Evolutionary conservation across 75 land plant genomes (phyloP).

Genomic region (Adiantum capillusveneris): DNA sequence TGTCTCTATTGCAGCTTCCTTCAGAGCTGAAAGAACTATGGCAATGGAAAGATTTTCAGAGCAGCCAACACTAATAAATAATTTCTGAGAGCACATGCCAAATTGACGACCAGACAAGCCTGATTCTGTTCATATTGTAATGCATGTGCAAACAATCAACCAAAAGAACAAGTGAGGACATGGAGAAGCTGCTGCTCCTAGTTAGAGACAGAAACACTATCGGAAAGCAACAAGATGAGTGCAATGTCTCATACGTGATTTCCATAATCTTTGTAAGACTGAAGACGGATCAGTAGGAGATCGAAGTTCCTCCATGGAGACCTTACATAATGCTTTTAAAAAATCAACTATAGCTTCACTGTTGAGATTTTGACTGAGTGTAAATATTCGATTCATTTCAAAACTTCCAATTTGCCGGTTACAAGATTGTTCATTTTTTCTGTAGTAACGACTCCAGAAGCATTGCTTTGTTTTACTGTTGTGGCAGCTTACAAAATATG

Average conservation of each 20-base stretch:
- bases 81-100: slow-evolving; percentile 94
- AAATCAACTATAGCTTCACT: slow-evolving; percentile 97
- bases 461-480: too few species aligned
- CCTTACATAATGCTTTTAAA: slow-evolving; percentile 98
- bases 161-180: too few species aligned
- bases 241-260: slow-evolving; percentile 93
- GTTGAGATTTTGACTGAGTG: slow-evolving; percentile 85
- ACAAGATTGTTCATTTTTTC: slow-evolving; percentile 95
- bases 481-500: too few species aligned
- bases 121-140: slow-evolving; percentile 97
- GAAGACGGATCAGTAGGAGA: slow-evolving; percentile 98
- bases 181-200: too few species aligned
- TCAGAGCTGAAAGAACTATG: slow-evolving; percentile 63
- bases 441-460: slow-evolving; percentile 74
- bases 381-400: slow-evolving; percentile 90
- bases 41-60: slow-evolving; percentile 98
- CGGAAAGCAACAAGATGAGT: too few species aligned
- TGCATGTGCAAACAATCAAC: too few species aligned
- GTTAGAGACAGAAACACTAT: too few species aligned
- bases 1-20: slow-evolving; percentile 81
- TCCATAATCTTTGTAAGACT: slow-evolving; percentile 98
- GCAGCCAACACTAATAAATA: slow-evolving; percentile 93
- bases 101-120: slow-evolving; percentile 96
- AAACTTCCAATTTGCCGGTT: slow-evolving; percentile 89
- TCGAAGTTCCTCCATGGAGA: slow-evolving; percentile 92